Evolutionary conservation across 2,329 filamentous ascomycete genomes (phyloP).

Genomic region (Fusarium citri): DNA sequence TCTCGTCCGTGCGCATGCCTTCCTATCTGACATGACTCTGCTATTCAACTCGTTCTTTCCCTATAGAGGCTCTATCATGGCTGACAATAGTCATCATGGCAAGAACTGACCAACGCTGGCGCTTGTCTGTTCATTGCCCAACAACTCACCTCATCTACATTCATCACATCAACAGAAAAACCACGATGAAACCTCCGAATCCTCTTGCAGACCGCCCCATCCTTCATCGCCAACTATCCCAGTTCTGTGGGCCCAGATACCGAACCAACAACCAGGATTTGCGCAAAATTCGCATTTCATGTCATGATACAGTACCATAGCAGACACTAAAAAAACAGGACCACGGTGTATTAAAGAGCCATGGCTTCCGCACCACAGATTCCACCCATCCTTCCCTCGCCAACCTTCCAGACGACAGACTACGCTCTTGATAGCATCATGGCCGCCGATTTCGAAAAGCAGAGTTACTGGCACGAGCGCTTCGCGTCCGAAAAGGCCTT

Average conservation of each 20-base stretch:
- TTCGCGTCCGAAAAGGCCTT: slow-evolving; percentile 59
- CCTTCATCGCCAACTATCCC: slow-evolving; percentile 23
- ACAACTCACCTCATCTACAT: background rate
- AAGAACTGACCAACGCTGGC: background rate
- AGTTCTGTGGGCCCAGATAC: slow-evolving; percentile 34
- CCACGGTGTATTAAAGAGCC: slow-evolving; percentile 11
- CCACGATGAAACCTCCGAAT: slow-evolving; percentile 14
- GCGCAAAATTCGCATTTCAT: slow-evolving; percentile 30
- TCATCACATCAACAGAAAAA: background rate
- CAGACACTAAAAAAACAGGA: slow-evolving; percentile 21
- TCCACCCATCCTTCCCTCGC: slow-evolving; percentile 35
- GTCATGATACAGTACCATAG: slow-evolving; percentile 28
- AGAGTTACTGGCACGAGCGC: slow-evolving; percentile 62
- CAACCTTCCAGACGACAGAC: slow-evolving; percentile 20
- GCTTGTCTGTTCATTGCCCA: background rate
- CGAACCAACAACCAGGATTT: slow-evolving; percentile 26
- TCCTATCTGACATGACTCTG: background rate
- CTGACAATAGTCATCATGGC: background rate
- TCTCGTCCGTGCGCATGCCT: background rate
- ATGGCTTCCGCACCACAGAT: slow-evolving; percentile 38
- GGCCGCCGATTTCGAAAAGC: slow-evolving; percentile 59
- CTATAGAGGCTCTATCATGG: background rate
- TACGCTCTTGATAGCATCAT: slow-evolving; percentile 35
- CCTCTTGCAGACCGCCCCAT: slow-evolving; percentile 21
- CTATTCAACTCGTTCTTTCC: background rate